A percentile compares a stretch with the other conserved stretches of the same genome.
These are phyloP conservation scores for Podospora tetraspora DNA, from an alignment of 495 filamentous ascomycete genomes.

Conservation along the genomic window DNA sequence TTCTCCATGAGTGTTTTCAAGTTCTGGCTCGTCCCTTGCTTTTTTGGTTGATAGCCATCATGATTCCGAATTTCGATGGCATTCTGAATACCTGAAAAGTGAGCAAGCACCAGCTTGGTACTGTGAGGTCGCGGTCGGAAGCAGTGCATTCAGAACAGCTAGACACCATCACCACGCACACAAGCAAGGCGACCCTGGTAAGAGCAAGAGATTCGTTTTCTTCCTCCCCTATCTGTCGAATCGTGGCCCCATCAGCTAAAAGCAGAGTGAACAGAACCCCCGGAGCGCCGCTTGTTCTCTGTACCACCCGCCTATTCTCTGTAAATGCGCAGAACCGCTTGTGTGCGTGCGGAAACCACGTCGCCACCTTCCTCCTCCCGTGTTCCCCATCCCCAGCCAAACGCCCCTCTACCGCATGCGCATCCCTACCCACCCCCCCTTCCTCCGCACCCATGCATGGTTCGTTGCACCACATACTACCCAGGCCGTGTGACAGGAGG, in stretches of 20 bases:
- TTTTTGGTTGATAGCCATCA: not conserved
- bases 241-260: not conserved
- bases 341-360: not conserved
- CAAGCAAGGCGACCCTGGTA: not conserved
- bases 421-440: not conserved
- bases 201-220: not conserved
- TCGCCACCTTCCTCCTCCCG: not conserved
- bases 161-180: not conserved
- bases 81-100: not conserved
- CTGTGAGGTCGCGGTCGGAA: not conserved
- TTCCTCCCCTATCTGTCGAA: not conserved
- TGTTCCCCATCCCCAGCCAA: not conserved
- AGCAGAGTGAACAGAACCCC: not conserved
- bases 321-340: not conserved
- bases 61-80: not conserved
- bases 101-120: too few relatives aligned
- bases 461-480: not conserved
- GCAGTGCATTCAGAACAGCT: not conserved
- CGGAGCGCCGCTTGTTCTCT: not conserved
- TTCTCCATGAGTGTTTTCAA: not conserved
- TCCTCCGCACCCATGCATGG: not conserved
- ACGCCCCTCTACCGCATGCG: not conserved
- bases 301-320: not conserved
- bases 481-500: not conserved
- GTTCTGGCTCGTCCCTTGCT: not conserved